A percentile compares a stretch with the other conserved stretches of the same genome.
Conservation (phyloP, 495 filamentous ascomycete genomes). For the Bryoglossum gracile region DNA sequence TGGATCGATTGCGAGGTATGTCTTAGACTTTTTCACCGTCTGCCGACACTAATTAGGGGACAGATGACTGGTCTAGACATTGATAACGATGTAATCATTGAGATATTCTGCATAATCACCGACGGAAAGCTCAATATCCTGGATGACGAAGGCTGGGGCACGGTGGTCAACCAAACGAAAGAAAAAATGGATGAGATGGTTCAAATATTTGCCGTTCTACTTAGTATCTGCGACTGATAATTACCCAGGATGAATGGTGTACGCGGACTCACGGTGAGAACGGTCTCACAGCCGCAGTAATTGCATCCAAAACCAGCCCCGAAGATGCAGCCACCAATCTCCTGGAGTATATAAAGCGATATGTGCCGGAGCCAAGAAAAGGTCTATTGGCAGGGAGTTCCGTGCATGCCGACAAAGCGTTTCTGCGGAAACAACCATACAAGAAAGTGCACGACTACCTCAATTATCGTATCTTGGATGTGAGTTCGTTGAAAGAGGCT, state of each 20-base stretch:
- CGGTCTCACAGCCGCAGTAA: slow-evolving; percentile 71
- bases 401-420: slow-evolving; percentile 82
- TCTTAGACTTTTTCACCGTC: neutral
- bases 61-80: slow-evolving; percentile 93
- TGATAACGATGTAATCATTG: slow-evolving; percentile 74
- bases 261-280: slow-evolving; percentile 52
- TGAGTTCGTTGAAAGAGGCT: slow-evolving; percentile 85
- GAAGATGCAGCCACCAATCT: slow-evolving; percentile 65
- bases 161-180: slow-evolving; percentile 67
- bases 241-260: slow-evolving; percentile 45
- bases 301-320: slow-evolving; percentile 64
- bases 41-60: slow-evolving; percentile 9
- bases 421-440: slow-evolving; percentile 70
- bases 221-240: neutral
- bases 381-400: slow-evolving; percentile 85
- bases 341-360: slow-evolving; percentile 66
- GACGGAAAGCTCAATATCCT: slow-evolving; percentile 67
- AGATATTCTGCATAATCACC: slow-evolving; percentile 91
- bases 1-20: slow-evolving; percentile 84
- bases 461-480: slow-evolving; percentile 86
- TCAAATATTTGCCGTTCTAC: neutral
- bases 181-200: slow-evolving; percentile 67
- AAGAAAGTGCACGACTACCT: slow-evolving; percentile 63
- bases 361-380: slow-evolving; percentile 53
- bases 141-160: slow-evolving; percentile 71